Evolutionary conservation across 805 yeast genomes (phyloP).

Genomic region (Wickerhamiella hasegawae): DNA sequence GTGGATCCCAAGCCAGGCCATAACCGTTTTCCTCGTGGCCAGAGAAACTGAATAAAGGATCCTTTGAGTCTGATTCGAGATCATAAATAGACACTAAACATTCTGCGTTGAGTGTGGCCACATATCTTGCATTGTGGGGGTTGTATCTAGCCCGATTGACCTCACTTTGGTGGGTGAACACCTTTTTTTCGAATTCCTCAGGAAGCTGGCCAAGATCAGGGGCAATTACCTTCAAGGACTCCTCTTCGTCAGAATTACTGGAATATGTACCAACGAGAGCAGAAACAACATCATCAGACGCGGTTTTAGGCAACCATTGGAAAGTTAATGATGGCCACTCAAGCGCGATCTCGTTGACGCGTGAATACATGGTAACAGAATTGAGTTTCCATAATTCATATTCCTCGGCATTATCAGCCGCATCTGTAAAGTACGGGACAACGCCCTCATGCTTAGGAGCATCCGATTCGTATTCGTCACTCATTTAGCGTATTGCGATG

Average conservation of each 20-base stretch:
- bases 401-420: conserved; percentile 11
- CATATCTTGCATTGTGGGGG: conserved; percentile 5
- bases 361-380: conserved; percentile 61
- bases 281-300: conserved; percentile 14
- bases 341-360: conserved; percentile 50
- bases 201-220: background rate
- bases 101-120: conserved; percentile 9
- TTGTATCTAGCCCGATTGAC: conserved; percentile 7
- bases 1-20: conserved; percentile 54
- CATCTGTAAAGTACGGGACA: background rate
- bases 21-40: conserved; percentile 50
- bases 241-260: background rate
- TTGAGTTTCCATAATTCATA: conserved; percentile 64
- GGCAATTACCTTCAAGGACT: background rate
- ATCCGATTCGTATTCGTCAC: background rate
- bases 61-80: background rate
- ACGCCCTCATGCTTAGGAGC: background rate
- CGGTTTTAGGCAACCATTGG: conserved; percentile 56
- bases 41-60: background rate
- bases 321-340: conserved; percentile 59
- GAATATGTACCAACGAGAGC: background rate
- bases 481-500: too few species aligned
- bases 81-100: conserved; percentile 7
- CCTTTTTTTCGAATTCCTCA: background rate
- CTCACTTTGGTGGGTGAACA: conserved; percentile 1